These are phyloP conservation scores for Cardamine chenopodiifolia DNA, from an alignment of 345 rosid genomes.

Conservation along the genomic window DNA sequence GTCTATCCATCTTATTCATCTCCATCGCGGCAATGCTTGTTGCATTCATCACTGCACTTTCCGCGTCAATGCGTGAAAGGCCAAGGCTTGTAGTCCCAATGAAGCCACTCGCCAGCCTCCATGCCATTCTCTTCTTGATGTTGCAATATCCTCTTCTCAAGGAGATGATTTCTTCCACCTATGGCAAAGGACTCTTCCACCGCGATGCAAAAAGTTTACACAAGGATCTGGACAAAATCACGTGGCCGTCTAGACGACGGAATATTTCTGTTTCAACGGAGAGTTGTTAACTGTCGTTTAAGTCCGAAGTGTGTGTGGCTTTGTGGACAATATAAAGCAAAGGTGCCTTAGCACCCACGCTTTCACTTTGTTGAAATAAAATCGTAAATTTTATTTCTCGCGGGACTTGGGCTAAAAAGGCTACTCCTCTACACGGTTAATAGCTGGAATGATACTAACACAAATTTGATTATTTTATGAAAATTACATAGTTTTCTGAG, in stretches of 20 bases:
- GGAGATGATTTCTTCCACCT: constrained; percentile 31
- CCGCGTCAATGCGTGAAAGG: constrained; percentile 30
- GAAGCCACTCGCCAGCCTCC: neutral
- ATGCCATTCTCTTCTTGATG: neutral
- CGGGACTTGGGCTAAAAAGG: neutral
- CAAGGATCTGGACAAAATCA: neutral
- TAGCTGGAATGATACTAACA: neutral
- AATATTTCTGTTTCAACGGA: neutral
- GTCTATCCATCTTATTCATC: constrained; percentile 40
- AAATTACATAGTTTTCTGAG: neutral
- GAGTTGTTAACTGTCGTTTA: neutral
- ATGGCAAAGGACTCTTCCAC: neutral
- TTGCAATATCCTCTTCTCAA: constrained; percentile 15
- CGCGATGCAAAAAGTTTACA: neutral
- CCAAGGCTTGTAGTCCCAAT: neutral
- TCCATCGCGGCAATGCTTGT: constrained; percentile 51
- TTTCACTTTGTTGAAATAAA: neutral
- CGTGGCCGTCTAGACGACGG: neutral
- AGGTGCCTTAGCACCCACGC: neutral
- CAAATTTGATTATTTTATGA: neutral
- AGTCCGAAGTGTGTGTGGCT: neutral
- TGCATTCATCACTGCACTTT: constrained; percentile 43
- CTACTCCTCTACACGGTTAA: neutral
- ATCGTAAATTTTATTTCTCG: neutral
- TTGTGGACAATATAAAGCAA: neutral